Conservation (phyloP, 768 basidiomycete genomes). For the Naematelia aurantialba region DNA sequence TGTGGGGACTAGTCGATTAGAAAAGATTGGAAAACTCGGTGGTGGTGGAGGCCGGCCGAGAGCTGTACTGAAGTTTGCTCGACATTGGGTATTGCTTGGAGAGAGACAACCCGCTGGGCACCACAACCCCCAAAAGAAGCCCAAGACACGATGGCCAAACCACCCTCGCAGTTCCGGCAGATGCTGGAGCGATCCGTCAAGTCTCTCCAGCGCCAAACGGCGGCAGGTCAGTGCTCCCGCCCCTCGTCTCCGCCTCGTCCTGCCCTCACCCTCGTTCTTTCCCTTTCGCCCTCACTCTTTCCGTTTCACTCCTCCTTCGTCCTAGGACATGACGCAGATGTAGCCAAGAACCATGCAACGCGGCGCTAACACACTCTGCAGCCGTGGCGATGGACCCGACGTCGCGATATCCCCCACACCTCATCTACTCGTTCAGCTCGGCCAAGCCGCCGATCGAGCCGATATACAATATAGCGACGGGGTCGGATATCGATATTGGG, state of each 20-base stretch:
- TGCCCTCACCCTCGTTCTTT: too few species aligned
- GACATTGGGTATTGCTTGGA: too few species aligned
- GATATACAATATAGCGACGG: slow-evolving; percentile 64
- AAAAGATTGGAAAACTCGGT: too few species aligned
- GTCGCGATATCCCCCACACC: slow-evolving; percentile 25
- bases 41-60: too few species aligned
- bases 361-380: slow-evolving; percentile 7
- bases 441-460: slow-evolving; percentile 40
- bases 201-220: slow-evolving; percentile 34
- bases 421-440: slow-evolving; percentile 37
- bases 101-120: background rate
- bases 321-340: too few species aligned
- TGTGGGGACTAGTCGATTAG: too few species aligned
- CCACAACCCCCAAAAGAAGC: background rate
- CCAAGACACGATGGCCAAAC: slow-evolving; percentile 13
- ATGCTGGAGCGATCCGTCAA: slow-evolving; percentile 42
- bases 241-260: background rate
- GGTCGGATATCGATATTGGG: slow-evolving; percentile 85
- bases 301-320: too few species aligned
- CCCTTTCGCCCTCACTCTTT: too few species aligned
- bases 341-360: too few species aligned
- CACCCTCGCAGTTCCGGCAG: slow-evolving; percentile 29
- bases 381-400: slow-evolving; percentile 35
- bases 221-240: slow-evolving; percentile 29
- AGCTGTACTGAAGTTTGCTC: too few species aligned